A percentile compares a stretch with the other conserved stretches of the same genome.
Conservation (phyloP, 2,329 filamentous ascomycete genomes). For the Colletotrichum brevisporum region DNA sequence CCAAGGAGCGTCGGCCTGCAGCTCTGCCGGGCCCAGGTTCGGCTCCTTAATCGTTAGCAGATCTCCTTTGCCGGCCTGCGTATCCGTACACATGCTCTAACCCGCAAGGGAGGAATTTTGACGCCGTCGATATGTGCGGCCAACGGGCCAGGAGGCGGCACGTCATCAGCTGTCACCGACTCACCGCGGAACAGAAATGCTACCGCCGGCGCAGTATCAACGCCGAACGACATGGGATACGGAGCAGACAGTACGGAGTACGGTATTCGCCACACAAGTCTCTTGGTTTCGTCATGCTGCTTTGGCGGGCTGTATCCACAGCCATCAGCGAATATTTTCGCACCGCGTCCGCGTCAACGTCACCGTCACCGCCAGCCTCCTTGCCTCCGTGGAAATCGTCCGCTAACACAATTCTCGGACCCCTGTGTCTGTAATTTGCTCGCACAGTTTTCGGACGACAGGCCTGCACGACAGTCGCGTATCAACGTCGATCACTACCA, state of each 20-base stretch:
- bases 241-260: neutral
- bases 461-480: constrained; percentile 24
- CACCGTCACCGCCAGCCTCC: neutral
- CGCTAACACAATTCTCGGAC: constrained; percentile 1
- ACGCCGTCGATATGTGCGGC: constrained; percentile 26
- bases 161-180: neutral
- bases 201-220: constrained; percentile 1
- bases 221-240: neutral
- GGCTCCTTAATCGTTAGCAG: constrained; percentile 16
- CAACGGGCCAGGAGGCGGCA: constrained; percentile 15
- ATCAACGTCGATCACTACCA: constrained; percentile 31
- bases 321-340: constrained; percentile 4
- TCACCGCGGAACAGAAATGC: neutral
- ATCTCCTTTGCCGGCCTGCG: constrained; percentile 12
- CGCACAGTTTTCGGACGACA: constrained; percentile 27
- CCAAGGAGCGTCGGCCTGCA: constrained; percentile 2
- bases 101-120: neutral
- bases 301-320: constrained; percentile 13
- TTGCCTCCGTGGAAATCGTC: constrained; percentile 10
- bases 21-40: constrained; percentile 4
- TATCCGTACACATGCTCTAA: constrained; percentile 12
- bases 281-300: constrained; percentile 5
- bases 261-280: neutral
- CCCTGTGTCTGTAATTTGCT: constrained; percentile 33
- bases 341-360: neutral